These are phyloP conservation scores for Diaporthe sp. DNA, from an alignment of 2,329 filamentous ascomycete species.

Conservation along the genomic window DNA sequence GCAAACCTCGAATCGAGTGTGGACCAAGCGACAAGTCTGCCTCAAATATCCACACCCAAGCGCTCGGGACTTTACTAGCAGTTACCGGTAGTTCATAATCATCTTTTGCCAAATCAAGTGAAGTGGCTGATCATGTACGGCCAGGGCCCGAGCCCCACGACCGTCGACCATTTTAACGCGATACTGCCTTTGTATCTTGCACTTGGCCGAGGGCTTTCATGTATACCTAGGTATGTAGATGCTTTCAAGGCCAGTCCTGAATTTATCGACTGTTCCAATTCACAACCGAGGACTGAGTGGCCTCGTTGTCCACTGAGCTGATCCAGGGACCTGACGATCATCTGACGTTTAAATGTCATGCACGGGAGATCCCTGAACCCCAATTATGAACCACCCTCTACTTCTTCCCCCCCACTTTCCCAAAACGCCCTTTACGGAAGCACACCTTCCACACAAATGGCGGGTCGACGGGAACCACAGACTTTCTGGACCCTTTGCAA, in stretches of 20 bases:
- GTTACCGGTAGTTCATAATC: neutral
- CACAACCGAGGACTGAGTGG: neutral
- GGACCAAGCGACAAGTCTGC: neutral
- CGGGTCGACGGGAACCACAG: constrained; percentile 32
- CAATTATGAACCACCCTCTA: constrained; percentile 7
- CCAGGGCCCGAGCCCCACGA: neutral
- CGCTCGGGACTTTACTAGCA: neutral
- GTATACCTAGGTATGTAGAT: too few relatives aligned
- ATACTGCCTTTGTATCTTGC: neutral
- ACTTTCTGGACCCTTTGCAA: neutral
- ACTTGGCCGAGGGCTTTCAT: neutral
- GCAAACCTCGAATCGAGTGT: neutral
- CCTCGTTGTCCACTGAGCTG: neutral
- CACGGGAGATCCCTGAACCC: constrained; percentile 9
- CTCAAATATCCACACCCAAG: neutral
- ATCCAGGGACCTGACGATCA: constrained; percentile 24
- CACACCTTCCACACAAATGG: constrained; percentile 33
- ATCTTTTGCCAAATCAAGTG: neutral
- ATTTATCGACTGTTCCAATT: neutral
- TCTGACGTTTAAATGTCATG: constrained; percentile 13
- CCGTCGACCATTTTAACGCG: neutral
- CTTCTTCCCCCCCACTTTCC: constrained; percentile 26
- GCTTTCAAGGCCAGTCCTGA: neutral
- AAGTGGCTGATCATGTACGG: neutral
- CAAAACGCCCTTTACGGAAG: constrained; percentile 34